Base-by-base conservation (phyloP, 805 yeast species). In the Suhomyces prunicola region DNA sequence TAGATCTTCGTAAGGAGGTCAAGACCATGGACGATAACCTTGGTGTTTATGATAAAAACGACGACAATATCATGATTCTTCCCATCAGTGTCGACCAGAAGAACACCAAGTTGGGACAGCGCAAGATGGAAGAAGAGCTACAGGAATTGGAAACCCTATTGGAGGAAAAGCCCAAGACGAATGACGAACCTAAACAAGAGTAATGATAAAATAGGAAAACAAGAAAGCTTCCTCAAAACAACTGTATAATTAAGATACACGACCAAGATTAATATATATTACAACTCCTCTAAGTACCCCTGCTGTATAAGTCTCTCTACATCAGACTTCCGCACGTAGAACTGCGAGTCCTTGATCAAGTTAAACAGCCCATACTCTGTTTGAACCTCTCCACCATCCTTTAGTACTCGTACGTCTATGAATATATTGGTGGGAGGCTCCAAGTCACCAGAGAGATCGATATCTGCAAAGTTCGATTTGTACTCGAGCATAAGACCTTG, bases 351-450 rank as follows among this genome's bases (percentile, higher is more conserved):
- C 63, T 92, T 93, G 2, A 96, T 89, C 58, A 94, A 73, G 62
- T 92, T 92, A 72, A 94, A 91, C 3, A 90, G 97, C 22, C 97
- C 99, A 62, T 93, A 93, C 67, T 93, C 99, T 0, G 99, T 94
- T 65, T 92, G 97, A 35, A 93, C 90, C 65, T 94, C 98, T 1
- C 99, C 99, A 0, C 96, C 97, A 62, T 93, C 96, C 66, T 88
- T 88, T 49, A 93, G 70, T 6, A 93, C 98, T 53, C 99, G 75
- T 4, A 94, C 98, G 63, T 93, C 99, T 8, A 93, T 88, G 61
- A 93, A 94, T 27, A 94, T 88, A 59, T 90, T 96, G 36, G 81
- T 82, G 1, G 99, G 98, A 0, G 99, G 99, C 22, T 82, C 88
- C 59, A 94, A 65, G n/a, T 89, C 84, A 0, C 97, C 98, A 27